A percentile compares a stretch with the other conserved stretches of the same genome.
Evolutionary conservation across 352 stramenopile genomes (phyloP).

Genomic region (Pythium phragmiticola): DNA sequence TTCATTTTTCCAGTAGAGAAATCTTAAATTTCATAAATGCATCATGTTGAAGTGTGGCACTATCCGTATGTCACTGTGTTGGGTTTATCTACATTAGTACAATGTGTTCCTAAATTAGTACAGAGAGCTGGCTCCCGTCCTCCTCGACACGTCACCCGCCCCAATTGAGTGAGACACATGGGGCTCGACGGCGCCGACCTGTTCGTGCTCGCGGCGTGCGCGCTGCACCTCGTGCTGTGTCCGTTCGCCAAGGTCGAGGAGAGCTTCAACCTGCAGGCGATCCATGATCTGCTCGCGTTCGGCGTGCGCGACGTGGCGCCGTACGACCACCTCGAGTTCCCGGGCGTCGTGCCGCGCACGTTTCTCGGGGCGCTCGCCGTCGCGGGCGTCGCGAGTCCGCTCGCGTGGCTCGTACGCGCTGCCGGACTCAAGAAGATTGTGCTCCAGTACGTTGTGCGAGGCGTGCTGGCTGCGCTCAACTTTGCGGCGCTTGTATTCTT

Average conservation of each 20-base stretch:
- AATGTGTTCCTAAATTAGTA: too few species aligned
- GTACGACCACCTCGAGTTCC: slow-evolving; percentile 98
- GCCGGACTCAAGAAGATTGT: slow-evolving; percentile 40
- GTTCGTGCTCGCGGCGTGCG: slow-evolving; percentile 37
- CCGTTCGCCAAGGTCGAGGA: slow-evolving; percentile 95
- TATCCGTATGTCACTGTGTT: not conserved
- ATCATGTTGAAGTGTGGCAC: slow-evolving; percentile 5
- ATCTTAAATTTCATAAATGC: slow-evolving; percentile 1
- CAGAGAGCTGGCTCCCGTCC: too few species aligned
- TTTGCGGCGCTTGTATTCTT: slow-evolving; percentile 58
- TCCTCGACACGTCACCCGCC: slow-evolving; percentile 2
- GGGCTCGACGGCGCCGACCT: slow-evolving; percentile 30
- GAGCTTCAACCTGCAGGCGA: slow-evolving; percentile 98
- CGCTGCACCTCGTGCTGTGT: slow-evolving; percentile 51
- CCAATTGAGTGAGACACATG: not conserved
- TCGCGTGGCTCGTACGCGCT: slow-evolving; percentile 30
- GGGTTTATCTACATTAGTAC: not conserved
- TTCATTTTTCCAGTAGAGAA: slow-evolving; percentile 5
- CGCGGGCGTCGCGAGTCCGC: slow-evolving; percentile 40
- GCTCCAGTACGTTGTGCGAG: slow-evolving; percentile 63
- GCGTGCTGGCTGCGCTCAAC: slow-evolving; percentile 58
- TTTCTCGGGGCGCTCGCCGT: slow-evolving; percentile 92
- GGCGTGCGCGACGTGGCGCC: slow-evolving; percentile 37
- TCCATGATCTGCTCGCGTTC: slow-evolving; percentile 94
- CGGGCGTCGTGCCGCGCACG: slow-evolving; percentile 97